Percentiles rank a stretch among this genome's conserved stretches.
phyloP scores from a whole-genome alignment of 441 rosid genomes.

The Pelargonium myrrhifolium region DNA sequence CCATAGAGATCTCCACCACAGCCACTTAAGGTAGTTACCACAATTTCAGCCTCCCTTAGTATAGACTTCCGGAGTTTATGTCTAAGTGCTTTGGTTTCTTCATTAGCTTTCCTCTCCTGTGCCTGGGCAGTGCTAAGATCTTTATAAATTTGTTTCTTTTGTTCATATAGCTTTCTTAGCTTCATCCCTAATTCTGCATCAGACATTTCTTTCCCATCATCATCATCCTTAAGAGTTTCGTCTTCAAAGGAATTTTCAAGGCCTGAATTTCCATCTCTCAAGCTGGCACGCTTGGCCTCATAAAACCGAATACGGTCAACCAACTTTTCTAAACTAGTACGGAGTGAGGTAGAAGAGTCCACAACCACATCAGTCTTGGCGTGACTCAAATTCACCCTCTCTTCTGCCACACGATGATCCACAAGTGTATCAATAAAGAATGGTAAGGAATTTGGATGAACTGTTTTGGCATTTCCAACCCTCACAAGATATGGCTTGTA shows the following conservation, averaged over 20 bases:
- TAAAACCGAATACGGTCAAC: slow-evolving; percentile 68
- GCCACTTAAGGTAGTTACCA: slow-evolving; percentile 91
- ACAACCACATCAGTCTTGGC: slow-evolving; percentile 37
- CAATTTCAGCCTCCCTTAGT: slow-evolving; percentile 91
- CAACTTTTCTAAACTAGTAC: slow-evolving; percentile 73
- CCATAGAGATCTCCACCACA: slow-evolving; percentile 97
- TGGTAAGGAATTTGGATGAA: slow-evolving; percentile 82
- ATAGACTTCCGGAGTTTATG: slow-evolving; percentile 74
- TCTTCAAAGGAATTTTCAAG: slow-evolving; percentile 39
- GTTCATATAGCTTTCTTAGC: slow-evolving; percentile 71
- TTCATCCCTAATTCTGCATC: slow-evolving; percentile 58
- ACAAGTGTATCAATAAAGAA: slow-evolving; percentile 88
- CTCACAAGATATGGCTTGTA: slow-evolving; percentile 94
- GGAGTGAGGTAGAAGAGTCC: slow-evolving; percentile 53
- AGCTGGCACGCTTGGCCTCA: slow-evolving; percentile 92
- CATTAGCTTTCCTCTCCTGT: slow-evolving; percentile 65
- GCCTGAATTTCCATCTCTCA: slow-evolving; percentile 53
- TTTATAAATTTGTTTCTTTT: slow-evolving; percentile 76
- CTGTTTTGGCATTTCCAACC: slow-evolving; percentile 92
- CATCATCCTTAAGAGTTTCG: slow-evolving; percentile 32
- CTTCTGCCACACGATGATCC: slow-evolving; percentile 78
- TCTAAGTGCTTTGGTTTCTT: slow-evolving; percentile 60
- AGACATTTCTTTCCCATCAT: slow-evolving; percentile 57
- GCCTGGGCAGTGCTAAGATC: slow-evolving; percentile 83
- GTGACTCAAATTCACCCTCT: slow-evolving; percentile 41